Conservation (phyloP, 2,329 filamentous ascomycete species). For the Alternaria alternata region DNA sequence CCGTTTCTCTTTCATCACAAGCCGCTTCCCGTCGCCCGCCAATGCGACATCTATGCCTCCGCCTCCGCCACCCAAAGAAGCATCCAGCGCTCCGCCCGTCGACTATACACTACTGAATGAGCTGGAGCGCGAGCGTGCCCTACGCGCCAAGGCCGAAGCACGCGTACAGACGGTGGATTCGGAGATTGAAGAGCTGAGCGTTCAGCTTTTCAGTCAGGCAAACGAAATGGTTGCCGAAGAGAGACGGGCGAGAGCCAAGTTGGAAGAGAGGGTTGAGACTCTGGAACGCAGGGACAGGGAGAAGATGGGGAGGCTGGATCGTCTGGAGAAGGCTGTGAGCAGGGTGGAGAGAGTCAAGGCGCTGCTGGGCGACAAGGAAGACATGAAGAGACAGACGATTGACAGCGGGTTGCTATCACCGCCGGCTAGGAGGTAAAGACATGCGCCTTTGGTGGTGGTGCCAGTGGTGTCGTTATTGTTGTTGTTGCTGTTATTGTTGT, state of each 20-base stretch:
- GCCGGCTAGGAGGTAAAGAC: conserved; percentile 6
- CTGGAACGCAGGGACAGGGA: conserved; percentile 75
- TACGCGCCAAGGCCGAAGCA: conserved; percentile 74
- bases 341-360: conserved; percentile 75
- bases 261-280: conserved; percentile 74
- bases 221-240: conserved; percentile 88
- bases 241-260: conserved; percentile 71
- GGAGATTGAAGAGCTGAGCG: conserved; percentile 82
- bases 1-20: conserved; percentile 56
- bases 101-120: conserved; percentile 66
- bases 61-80: conserved; percentile 36
- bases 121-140: conserved; percentile 70
- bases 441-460: not conserved
- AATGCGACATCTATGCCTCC: conserved; percentile 39
- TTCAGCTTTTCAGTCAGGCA: conserved; percentile 79
- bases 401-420: not conserved
- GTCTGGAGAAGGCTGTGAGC: conserved; percentile 73
- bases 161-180: conserved; percentile 70
- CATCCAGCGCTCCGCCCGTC: conserved; percentile 21
- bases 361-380: conserved; percentile 56
- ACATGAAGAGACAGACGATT: not conserved
- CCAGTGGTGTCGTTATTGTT: not conserved
- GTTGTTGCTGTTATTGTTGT: not conserved
- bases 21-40: conserved; percentile 47
- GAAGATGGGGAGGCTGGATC: conserved; percentile 72